phyloP scores from a whole-genome alignment of 345 rosid genomes.

The Salix udensis region DNA sequence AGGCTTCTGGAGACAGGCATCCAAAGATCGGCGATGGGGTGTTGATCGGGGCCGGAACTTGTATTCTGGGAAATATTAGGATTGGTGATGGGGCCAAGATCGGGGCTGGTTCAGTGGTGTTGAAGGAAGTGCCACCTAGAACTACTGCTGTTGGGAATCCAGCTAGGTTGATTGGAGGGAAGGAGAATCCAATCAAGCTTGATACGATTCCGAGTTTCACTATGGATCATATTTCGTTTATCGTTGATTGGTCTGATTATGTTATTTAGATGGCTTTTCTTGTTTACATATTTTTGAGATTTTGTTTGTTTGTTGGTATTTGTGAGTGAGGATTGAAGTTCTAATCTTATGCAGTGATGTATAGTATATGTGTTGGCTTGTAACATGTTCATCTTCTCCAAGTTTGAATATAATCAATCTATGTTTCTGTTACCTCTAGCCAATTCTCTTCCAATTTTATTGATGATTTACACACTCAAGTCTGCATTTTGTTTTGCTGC shows the following conservation, averaged over 20 bases:
- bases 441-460: neutral
- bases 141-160: conserved; percentile 96
- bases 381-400: neutral
- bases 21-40: conserved; percentile 97
- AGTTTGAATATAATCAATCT: neutral
- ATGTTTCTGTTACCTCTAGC: neutral
- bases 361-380: too few species aligned
- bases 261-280: conserved; percentile 46
- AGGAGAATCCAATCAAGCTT: conserved; percentile 67
- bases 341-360: neutral
- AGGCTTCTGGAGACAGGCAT: conserved; percentile 75
- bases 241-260: conserved; percentile 83
- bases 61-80: conserved; percentile 77
- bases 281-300: too few species aligned
- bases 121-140: conserved; percentile 70
- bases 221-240: conserved; percentile 90
- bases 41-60: conserved; percentile 86
- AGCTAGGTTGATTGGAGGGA: conserved; percentile 88
- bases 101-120: conserved; percentile 86
- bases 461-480: too few species aligned
- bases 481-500: too few species aligned
- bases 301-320: conserved; percentile 10
- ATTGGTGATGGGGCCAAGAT: conserved; percentile 97
- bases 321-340: conserved; percentile 28
- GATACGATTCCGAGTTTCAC: conserved; percentile 80